Base-by-base conservation (phyloP, 768 basidiomycete species). In the Rhizopogon rudus region DNA sequence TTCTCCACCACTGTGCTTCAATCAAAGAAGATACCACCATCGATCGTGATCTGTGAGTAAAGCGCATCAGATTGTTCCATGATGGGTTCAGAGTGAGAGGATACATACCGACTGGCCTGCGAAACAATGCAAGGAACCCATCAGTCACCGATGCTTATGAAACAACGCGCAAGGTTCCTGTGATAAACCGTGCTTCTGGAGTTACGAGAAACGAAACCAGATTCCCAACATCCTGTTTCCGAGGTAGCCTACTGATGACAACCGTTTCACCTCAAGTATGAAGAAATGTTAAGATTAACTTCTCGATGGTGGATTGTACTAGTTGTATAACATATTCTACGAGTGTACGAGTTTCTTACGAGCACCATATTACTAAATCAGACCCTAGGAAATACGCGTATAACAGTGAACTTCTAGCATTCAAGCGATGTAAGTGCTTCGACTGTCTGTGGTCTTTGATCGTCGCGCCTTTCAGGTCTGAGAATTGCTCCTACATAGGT, bases 121-220 rank as follows among this genome's bases (percentile, higher is more conserved):
- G 3, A 40, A 49, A 5, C 20, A 37, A 25, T 22, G 22, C 5
- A 2, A 9, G 20, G 9, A 16, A 9, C 4, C 37, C 3, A 10
- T 12, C 40, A 28, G 42, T 39, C 56, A 43, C 13, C 5, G 16
- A 44, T 52, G 12, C 8, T 22, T 13, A 14, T 20, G n/a, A 41
- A 17, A 37, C 9, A 31, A n/a, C 42, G 3, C 13, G 16, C 25
- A 5, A 50, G 57, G 13, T 57, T 68, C 74, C 73, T 44, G 72
- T 75, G 54, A 76, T 43, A 25, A 63, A 69, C 55, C 61, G 61
- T 12, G 74, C 66, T 17, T 71, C 68, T 3, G 67, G 63, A 1
- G 69, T 71, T 1, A 56, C 70, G 17, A 77, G 59, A 56, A 68
- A 76, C 6, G 70, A 64, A 4, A 76, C 76, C 0, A 77, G 64